Evolutionary conservation across 2,329 filamentous ascomycete genomes (phyloP).

Genomic region (Cadophora sp.): DNA sequence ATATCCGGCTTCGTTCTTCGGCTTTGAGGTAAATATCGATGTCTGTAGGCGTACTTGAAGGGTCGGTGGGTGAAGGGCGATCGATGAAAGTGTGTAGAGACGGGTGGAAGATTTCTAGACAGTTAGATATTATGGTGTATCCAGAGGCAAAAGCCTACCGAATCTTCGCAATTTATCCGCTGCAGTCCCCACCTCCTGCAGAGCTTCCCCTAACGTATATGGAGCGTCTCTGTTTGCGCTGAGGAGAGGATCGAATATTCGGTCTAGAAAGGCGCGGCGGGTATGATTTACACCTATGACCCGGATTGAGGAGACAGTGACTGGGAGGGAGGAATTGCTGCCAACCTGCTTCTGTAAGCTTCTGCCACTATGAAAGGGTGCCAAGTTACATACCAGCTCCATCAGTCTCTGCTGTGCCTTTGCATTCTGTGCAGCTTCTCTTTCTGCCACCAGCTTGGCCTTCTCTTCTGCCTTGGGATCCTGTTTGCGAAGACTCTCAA

Average conservation of each 20-base stretch:
- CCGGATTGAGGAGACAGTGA: conserved; percentile 85
- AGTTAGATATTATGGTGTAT: background rate
- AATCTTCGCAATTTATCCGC: conserved; percentile 80
- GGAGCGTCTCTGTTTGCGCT: conserved; percentile 68
- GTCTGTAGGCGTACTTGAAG: conserved; percentile 75
- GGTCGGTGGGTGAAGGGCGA: conserved; percentile 71
- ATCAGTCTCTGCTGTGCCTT: conserved; percentile 66
- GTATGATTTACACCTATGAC: conserved; percentile 85
- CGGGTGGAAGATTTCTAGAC: conserved; percentile 84
- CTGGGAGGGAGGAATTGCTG: conserved; percentile 84
- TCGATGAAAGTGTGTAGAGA: conserved; percentile 85
- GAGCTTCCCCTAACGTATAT: conserved; percentile 81
- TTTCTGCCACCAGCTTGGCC: conserved; percentile 62
- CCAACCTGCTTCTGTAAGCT: conserved; percentile 61
- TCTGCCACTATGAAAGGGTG: background rate
- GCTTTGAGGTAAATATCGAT: conserved; percentile 82
- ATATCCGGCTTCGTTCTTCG: conserved; percentile 80
- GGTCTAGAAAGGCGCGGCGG: conserved; percentile 82
- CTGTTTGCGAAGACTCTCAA: conserved; percentile 64
- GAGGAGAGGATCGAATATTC: conserved; percentile 79
- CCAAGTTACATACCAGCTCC: conserved; percentile 62
- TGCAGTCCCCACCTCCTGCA: conserved; percentile 73
- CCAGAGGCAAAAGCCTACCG: conserved; percentile 57
- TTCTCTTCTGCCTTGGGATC: conserved; percentile 66
- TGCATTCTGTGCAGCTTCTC: conserved; percentile 38